Evolutionary conservation across 2,329 filamentous ascomycete species (phyloP), one percentile per base, ranked within the genome.

Genomic region (Dichotomopilus funicola): DNA sequence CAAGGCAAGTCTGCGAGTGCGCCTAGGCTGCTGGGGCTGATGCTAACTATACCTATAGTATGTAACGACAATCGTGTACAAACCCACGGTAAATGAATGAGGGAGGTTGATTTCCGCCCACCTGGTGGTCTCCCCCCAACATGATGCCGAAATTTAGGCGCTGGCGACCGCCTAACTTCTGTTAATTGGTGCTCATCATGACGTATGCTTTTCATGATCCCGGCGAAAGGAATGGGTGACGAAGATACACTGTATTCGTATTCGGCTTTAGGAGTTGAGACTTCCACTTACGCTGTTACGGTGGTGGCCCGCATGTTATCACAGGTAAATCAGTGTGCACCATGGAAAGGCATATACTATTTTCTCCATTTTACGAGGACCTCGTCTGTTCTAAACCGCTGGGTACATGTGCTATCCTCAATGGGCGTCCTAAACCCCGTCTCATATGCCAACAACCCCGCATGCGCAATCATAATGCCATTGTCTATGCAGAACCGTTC

Each of bases 401-500:
- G 89, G 11, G 88, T 92, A 71, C 87, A 96, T 10, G 87, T 89
- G 63, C 87, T 92, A 45, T 96, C 88, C 60, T 86, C 84, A 47
- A 97, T 69, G 6, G 80, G 74, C 1, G 91, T 96, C 57, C 73
- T 78, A 67, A 90, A 91, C 1, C 92, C 92, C 12, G 85, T 91
- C 70, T 85, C 78, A 69, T 88, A 94, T 1, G 91, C 91, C 65
- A 96, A 70, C 64, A 99, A 72, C 2, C 94, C 94, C 1, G 94
- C 94, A 71, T 99, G 92, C 1, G 94, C 94, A 74, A 99, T 99
- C 94, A 99, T 99, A 68, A 99, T 97, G 49, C 94, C 94, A 66
- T 99, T 99, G 72, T 99, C 94, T 64, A 99, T 99, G 70, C 94
- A 99, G 70, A 96, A 99, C 46, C 94, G 80, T 76, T 99, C 94